Percentiles rank a stretch among this genome's conserved stretches.
Evolutionary conservation across 2,329 filamentous ascomycete species (phyloP).

Genomic region (Aureobasidium lini): DNA sequence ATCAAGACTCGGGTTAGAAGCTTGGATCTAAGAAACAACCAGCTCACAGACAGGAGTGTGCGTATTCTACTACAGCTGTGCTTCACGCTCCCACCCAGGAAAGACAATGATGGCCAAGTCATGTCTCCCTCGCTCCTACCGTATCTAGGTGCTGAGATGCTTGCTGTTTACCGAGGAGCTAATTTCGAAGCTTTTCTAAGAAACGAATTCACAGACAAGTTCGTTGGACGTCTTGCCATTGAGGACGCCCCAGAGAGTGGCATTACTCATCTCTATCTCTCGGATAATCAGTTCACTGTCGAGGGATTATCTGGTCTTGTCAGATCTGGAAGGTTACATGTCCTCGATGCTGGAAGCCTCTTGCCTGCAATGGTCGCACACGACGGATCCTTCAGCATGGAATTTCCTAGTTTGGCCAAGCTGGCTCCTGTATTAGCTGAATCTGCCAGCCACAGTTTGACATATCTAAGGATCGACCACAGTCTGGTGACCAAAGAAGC

Average conservation of each 20-base stretch:
- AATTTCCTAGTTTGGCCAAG: conserved; percentile 45
- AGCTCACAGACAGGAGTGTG: conserved; percentile 49
- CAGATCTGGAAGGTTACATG: conserved; percentile 44
- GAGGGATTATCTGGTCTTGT: conserved; percentile 49
- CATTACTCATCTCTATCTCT: conserved; percentile 54
- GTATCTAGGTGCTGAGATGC: conserved; percentile 32
- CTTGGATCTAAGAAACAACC: conserved; percentile 51
- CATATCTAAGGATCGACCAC: conserved; percentile 50
- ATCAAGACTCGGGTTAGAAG: conserved; percentile 47
- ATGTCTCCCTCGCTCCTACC: conserved; percentile 24
- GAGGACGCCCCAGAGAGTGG: conserved; percentile 49
- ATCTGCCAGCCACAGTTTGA: conserved; percentile 40
- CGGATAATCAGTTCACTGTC: conserved; percentile 48
- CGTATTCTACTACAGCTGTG: conserved; percentile 46
- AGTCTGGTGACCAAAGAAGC: conserved; percentile 44
- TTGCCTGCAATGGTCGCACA: conserved; percentile 24
- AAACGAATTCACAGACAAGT: conserved; percentile 40
- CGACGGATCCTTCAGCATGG: conserved; percentile 21
- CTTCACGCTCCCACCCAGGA: conserved; percentile 26
- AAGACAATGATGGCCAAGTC: conserved; percentile 10
- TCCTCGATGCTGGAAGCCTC: conserved; percentile 49
- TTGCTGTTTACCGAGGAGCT: conserved; percentile 36
- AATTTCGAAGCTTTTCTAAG: conserved; percentile 47
- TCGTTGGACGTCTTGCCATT: conserved; percentile 47
- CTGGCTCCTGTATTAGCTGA: conserved; percentile 45